These are phyloP conservation scores for Aspergillus taichungensis DNA, from an alignment of 495 filamentous ascomycete genomes.

Conservation along the genomic window DNA sequence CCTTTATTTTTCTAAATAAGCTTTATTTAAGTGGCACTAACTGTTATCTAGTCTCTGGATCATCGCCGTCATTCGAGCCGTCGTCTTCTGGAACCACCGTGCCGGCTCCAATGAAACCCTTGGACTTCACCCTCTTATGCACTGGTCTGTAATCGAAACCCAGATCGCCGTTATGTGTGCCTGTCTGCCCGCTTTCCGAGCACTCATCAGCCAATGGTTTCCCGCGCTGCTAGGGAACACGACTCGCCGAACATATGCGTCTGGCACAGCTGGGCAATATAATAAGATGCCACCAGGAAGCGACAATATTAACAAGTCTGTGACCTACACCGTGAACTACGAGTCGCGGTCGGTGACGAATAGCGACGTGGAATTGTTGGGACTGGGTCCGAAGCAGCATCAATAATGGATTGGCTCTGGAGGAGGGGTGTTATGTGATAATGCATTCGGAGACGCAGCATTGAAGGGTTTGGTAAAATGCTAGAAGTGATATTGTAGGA, in stretches of 20 bases:
- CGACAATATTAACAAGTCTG: conserved; percentile 8
- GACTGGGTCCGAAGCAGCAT: no score
- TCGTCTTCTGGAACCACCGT: conserved; percentile 23
- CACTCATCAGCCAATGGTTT: conserved; percentile 13
- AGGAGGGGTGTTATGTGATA: no score
- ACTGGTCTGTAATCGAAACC: conserved; percentile 26
- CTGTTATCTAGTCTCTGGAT: conserved; percentile 10
- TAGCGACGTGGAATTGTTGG: no score
- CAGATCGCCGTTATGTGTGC: conserved; percentile 25
- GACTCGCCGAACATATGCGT: conserved; percentile 1
- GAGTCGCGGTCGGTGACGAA: background rate
- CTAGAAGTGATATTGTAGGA: no score
- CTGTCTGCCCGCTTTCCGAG: conserved; percentile 17
- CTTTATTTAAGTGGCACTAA: no score
- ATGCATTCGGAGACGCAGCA: no score
- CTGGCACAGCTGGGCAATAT: background rate
- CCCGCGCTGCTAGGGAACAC: conserved; percentile 4
- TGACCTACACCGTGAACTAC: conserved; percentile 9
- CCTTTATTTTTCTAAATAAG: background rate
- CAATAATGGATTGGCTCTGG: no score
- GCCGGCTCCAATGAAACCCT: conserved; percentile 16
- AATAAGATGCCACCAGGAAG: background rate
- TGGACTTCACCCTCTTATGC: conserved; percentile 20
- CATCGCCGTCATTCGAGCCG: conserved; percentile 21
- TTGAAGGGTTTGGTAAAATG: no score